These are phyloP conservation scores for Corymbia calophylla DNA, from an alignment of 441 rosid genomes.

Conservation along the genomic window DNA sequence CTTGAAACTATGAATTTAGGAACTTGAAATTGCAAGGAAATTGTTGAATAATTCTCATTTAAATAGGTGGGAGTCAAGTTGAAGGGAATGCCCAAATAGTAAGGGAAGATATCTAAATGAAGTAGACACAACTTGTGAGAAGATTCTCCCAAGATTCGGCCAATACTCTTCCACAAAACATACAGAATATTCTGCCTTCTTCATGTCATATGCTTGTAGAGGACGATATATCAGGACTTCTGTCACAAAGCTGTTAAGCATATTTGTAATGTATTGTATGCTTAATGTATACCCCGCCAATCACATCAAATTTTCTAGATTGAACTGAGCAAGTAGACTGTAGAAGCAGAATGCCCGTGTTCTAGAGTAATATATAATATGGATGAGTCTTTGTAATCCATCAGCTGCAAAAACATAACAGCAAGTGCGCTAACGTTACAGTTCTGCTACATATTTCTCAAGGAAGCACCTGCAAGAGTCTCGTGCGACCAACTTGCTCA, in stretches of 20 bases:
- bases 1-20: neutral
- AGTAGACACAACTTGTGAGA: neutral
- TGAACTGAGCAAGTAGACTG: neutral
- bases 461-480: neutral
- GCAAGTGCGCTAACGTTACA: neutral
- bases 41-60: neutral
- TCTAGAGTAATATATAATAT: neutral
- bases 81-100: neutral
- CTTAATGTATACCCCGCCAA: neutral
- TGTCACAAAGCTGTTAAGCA: neutral
- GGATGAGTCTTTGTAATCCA: neutral
- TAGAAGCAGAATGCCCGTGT: neutral
- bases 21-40: neutral
- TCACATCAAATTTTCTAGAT: neutral
- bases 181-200: neutral
- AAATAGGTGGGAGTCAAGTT: neutral
- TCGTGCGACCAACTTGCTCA: fast-evolving
- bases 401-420: neutral
- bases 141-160: neutral
- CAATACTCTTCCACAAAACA: neutral
- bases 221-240: neutral
- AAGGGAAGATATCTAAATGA: neutral
- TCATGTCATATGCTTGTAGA: neutral
- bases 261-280: neutral
- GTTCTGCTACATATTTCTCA: neutral